Conservation (phyloP, 1,139 yeast genomes). For the Candida sanyaensis region DNA sequence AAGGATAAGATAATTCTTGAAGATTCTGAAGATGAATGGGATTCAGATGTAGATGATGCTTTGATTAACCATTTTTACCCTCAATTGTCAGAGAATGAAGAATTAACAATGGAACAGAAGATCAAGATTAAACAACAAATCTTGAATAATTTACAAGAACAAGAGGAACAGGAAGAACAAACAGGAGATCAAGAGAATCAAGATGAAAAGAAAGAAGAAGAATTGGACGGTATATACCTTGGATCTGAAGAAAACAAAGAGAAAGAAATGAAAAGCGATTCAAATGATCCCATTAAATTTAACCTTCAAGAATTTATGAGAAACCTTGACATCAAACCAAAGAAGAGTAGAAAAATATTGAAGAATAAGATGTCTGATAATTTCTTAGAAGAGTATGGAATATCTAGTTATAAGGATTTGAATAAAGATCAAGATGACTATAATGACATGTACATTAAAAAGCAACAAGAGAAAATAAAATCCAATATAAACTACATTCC, state of each 20-base stretch:
- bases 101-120: slow-evolving; percentile 37
- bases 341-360: slow-evolving; percentile 33
- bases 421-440: slow-evolving; percentile 29
- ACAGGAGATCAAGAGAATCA: slow-evolving; percentile 11
- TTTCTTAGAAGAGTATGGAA: slow-evolving; percentile 43
- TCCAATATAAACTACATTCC: slow-evolving; percentile 8
- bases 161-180: slow-evolving; percentile 15
- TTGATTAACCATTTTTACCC: slow-evolving; percentile 46
- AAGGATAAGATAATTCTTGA: slow-evolving; percentile 21
- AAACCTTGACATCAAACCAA: slow-evolving; percentile 19
- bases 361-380: slow-evolving; percentile 33
- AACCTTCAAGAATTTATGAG: slow-evolving; percentile 30
- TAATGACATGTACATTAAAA: slow-evolving; percentile 23
- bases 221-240: slow-evolving; percentile 38
- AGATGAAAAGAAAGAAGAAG: slow-evolving; percentile 14
- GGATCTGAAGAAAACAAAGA: slow-evolving; percentile 23
- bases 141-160: slow-evolving; percentile 27
- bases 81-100: slow-evolving; percentile 30
- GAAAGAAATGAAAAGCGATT: slow-evolving; percentile 8
- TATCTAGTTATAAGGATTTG: slow-evolving; percentile 32
- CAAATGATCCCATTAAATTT: slow-evolving; percentile 10
- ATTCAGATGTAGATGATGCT: slow-evolving; percentile 46
- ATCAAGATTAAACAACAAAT: slow-evolving; percentile 39
- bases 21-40: slow-evolving; percentile 45
- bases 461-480: slow-evolving; percentile 18